phyloP scores from a whole-genome alignment of 140 eudicot species.

The Flaveria floridana region DNA sequence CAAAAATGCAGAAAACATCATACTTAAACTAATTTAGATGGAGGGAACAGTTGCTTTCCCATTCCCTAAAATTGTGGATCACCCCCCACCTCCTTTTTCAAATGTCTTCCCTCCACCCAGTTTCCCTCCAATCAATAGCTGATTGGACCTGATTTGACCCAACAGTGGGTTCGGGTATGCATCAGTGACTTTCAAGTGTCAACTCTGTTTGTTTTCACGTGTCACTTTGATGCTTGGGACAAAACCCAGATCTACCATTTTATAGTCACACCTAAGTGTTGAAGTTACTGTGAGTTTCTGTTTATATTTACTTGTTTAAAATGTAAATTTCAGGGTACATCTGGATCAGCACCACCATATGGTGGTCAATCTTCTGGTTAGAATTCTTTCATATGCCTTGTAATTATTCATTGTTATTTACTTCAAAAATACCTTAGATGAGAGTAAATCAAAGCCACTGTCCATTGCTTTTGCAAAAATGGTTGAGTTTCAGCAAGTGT shows the following conservation, averaged over 20 bases:
- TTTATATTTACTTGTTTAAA: not conserved
- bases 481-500: not conserved
- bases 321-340: constrained; percentile 52
- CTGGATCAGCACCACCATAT: constrained; percentile 49
- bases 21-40: too few relatives aligned
- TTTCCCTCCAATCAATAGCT: too few relatives aligned
- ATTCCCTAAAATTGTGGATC: too few relatives aligned
- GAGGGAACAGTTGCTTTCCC: too few relatives aligned
- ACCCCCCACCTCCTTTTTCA: too few relatives aligned
- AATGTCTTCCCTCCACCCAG: too few relatives aligned
- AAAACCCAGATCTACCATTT: not conserved
- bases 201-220: not conserved
- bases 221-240: not conserved
- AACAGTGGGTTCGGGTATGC: too few relatives aligned
- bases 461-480: not conserved
- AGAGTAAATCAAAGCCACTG: constrained; percentile 5
- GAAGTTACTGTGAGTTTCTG: not conserved
- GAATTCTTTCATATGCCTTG: constrained; percentile 20
- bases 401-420: constrained; percentile 14
- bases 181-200: not conserved
- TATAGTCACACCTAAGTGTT: not conserved
- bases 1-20: too few relatives aligned
- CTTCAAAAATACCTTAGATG: constrained; percentile 10
- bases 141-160: too few relatives aligned
- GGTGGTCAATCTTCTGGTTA: constrained; percentile 71